Conservation (phyloP, 2,329 filamentous ascomycete species). For the Penicillium sclerotiorum region DNA sequence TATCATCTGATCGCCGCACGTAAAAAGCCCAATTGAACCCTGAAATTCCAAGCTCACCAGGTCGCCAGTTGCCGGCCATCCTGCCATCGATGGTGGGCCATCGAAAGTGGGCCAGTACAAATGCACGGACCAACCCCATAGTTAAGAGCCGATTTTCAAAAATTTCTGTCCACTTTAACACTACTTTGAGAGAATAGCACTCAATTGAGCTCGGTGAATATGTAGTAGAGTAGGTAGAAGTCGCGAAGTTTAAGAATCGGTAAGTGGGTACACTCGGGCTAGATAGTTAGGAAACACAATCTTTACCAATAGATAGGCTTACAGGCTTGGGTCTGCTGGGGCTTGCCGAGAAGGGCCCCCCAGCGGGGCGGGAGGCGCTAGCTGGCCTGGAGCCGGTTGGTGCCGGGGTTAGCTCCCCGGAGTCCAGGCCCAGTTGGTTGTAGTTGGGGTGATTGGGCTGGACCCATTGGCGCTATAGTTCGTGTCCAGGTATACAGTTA, state of each 20-base stretch:
- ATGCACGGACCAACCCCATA: conserved; percentile 5
- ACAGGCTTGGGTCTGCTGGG: not conserved
- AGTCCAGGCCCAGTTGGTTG: no score
- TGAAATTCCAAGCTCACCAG: not conserved
- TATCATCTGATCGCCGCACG: no score
- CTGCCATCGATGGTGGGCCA: not conserved
- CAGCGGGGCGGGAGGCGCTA: no score
- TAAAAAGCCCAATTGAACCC: no score
- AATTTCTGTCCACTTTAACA: not conserved
- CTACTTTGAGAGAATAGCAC: not conserved
- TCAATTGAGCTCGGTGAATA: not conserved
- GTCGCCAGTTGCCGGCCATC: not conserved
- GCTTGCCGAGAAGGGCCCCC: not conserved
- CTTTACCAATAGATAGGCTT: not conserved
- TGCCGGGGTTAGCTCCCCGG: no score
- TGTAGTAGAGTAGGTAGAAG: not conserved
- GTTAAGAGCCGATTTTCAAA: conserved; percentile 2
- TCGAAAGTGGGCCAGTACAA: not conserved
- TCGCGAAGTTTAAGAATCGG: no score
- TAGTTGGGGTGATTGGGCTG: no score
- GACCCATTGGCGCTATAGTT: no score
- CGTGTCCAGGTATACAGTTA: no score
- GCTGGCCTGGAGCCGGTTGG: not conserved
- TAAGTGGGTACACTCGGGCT: no score
- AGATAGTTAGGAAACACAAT: not conserved